Percentiles rank a stretch among this genome's conserved stretches.
phyloP scores from a whole-genome alignment of 163 green algal species.

The Volvox carteri region DNA sequence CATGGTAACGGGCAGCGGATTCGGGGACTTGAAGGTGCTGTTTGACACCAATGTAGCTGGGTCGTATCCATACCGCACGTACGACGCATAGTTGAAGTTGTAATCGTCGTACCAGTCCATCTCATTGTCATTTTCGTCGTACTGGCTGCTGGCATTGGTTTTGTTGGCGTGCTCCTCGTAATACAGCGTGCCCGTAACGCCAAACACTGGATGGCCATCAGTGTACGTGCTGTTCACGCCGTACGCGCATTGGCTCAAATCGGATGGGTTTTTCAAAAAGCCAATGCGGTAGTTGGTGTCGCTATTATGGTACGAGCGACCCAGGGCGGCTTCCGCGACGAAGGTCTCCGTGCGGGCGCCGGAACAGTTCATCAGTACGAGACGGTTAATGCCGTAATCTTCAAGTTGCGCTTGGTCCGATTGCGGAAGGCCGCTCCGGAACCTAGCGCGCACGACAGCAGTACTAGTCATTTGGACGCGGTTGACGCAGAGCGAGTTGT shows the following conservation, averaged over 20 bases:
- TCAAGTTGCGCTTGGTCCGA: not conserved
- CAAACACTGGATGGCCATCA: slow-evolving; percentile 29
- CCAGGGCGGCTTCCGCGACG: slow-evolving; percentile 2
- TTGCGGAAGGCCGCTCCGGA: slow-evolving; percentile 22
- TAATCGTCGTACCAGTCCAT: slow-evolving; percentile 46
- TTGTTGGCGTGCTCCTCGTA: not conserved
- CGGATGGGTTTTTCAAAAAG: slow-evolving; percentile 9
- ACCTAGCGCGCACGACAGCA: not conserved
- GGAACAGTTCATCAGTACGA: slow-evolving; percentile 31
- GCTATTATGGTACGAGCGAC: slow-evolving; percentile 26
- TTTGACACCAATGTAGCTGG: not conserved
- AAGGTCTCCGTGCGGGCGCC: not conserved
- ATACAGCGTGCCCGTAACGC: slow-evolving; percentile 5
- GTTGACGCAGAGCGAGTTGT: slow-evolving; percentile 14
- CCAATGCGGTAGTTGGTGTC: slow-evolving; percentile 33
- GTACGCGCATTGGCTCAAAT: slow-evolving; percentile 3
- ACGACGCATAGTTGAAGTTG: slow-evolving; percentile 35
- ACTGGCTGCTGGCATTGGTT: not conserved
- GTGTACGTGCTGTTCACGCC: slow-evolving; percentile 50
- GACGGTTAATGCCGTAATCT: not conserved
- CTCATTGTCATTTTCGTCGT: not conserved
- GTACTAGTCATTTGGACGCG: not conserved
- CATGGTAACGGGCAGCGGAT: slow-evolving; percentile 36
- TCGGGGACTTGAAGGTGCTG: not conserved
- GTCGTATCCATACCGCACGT: slow-evolving; percentile 49